phyloP scores from a whole-genome alignment of 2,329 filamentous ascomycete species.

The Fusarium aywerte region DNA sequence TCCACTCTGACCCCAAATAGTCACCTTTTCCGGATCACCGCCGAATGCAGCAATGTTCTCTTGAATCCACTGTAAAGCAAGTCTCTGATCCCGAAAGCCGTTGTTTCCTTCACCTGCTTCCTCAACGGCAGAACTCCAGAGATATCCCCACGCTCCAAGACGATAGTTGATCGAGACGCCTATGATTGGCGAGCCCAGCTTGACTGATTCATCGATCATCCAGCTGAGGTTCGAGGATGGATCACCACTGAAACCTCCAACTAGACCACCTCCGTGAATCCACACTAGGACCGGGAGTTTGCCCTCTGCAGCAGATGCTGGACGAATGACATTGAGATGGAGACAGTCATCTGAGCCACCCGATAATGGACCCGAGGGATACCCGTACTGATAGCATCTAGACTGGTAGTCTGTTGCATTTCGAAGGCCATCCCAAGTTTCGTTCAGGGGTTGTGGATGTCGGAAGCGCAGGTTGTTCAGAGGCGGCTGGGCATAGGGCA shows the following conservation, averaged over 20 bases:
- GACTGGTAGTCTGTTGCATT: constrained; percentile 33
- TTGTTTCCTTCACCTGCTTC: constrained; percentile 19
- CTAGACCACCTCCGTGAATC: constrained; percentile 33
- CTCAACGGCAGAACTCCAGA: constrained; percentile 23
- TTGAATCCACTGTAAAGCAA: constrained; percentile 28
- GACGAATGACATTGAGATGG: constrained; percentile 26
- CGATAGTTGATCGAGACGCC: constrained; percentile 37
- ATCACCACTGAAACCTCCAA: constrained; percentile 16
- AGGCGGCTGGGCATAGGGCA: constrained; percentile 32
- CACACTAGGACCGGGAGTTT: constrained; percentile 31
- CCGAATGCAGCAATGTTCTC: constrained; percentile 32
- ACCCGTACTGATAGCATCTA: constrained; percentile 27
- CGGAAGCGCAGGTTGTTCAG: constrained; percentile 28
- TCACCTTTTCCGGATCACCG: constrained; percentile 22
- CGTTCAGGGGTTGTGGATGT: constrained; percentile 21
- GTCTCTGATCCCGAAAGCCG: constrained; percentile 31
- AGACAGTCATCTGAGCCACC: constrained; percentile 33
- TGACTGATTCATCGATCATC: constrained; percentile 28
- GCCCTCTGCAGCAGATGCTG: neutral
- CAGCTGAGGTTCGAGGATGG: constrained; percentile 11
- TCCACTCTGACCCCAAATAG: constrained; percentile 34
- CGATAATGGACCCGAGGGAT: constrained; percentile 9
- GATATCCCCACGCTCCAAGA: constrained; percentile 27
- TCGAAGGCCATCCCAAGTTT: constrained; percentile 18
- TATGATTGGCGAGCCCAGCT: constrained; percentile 24